Base-by-base conservation (phyloP, 768 basidiomycete genomes). In the Pulveroboletus sp. region DNA sequence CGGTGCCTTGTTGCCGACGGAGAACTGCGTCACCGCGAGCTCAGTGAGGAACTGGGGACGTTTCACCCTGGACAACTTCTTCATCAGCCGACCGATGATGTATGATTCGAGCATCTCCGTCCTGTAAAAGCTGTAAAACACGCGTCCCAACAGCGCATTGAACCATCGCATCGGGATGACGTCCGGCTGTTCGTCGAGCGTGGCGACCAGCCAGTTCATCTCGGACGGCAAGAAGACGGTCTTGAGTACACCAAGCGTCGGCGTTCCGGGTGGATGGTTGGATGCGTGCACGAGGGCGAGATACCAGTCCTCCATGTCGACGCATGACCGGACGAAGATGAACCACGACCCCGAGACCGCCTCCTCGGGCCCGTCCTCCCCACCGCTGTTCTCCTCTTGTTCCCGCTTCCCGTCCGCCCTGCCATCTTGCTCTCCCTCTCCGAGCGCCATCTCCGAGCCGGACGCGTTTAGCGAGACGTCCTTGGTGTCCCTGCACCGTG, bases 291-390 rank as follows among this genome's bases (percentile, higher is more conserved):
- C 67, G 47, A 96, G 76, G 0, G 90, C 76, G 30, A 91, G 71
- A 65, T 93, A 93, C 91, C 93, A 98, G 69, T 99, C 95, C 69
- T 99, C 96, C 90, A 97, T 96, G 63, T 93, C 89, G 46, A 84
- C 73, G 66, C 85, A 92, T 24, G 82, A 85, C 53, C 86, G 84
- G 17, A 92, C 83, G 69, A 97, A 97, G 59, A 99, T 82, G 73
- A 87, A 99, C 93, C 93, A 97, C 2, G 92, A 87, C 2, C 81
- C 79, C 6, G 76, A 70, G 44, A 76, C 54, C 1, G 78, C 75
- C 63, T 82, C 75, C 52, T 82, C 75, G 52, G 82, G 78, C 51
- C 72, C 67, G 32, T 74, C 76, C 26, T 65, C 49, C 22, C 73
- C 71, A 38, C 51, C 57, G 47, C 54, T 43, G 67, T 63, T 76